These are phyloP conservation scores for Durusdinium trenchii DNA, from an alignment of 73 alveolate species.

Conservation along the genomic window DNA sequence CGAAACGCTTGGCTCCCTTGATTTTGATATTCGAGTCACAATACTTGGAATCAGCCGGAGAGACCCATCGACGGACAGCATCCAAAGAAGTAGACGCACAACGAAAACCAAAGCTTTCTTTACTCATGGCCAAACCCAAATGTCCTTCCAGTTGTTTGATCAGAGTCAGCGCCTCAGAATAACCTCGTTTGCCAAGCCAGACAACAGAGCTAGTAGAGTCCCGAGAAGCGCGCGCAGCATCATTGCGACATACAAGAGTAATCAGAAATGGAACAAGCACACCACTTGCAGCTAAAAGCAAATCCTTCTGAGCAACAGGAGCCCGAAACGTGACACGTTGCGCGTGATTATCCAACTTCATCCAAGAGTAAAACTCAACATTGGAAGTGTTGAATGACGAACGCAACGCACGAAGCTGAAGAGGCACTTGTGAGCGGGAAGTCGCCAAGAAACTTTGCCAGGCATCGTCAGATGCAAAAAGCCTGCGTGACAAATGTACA, in stretches of 20 bases:
- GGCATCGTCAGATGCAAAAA: neutral
- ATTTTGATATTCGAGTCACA: neutral
- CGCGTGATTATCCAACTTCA: neutral
- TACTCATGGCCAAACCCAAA: neutral
- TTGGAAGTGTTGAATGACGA: neutral
- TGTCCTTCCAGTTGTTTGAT: neutral
- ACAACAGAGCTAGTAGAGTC: neutral
- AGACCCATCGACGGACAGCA: neutral
- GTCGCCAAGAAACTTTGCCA: neutral
- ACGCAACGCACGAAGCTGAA: neutral
- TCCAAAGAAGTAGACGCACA: neutral
- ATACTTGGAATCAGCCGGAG: neutral
- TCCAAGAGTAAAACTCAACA: neutral
- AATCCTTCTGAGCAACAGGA: neutral
- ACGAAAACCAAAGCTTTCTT: neutral
- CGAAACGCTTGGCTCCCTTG: neutral
- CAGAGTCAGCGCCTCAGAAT: neutral
- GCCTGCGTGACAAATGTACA: neutral
- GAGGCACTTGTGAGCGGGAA: neutral
- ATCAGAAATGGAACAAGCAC: neutral
- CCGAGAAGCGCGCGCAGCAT: neutral
- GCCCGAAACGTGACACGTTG: neutral
- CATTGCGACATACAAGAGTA: neutral
- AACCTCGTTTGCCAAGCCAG: neutral
- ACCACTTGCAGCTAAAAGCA: neutral